phyloP scores from a whole-genome alignment of 495 filamentous ascomycete genomes.

The Clavariopsis aquatica region DNA sequence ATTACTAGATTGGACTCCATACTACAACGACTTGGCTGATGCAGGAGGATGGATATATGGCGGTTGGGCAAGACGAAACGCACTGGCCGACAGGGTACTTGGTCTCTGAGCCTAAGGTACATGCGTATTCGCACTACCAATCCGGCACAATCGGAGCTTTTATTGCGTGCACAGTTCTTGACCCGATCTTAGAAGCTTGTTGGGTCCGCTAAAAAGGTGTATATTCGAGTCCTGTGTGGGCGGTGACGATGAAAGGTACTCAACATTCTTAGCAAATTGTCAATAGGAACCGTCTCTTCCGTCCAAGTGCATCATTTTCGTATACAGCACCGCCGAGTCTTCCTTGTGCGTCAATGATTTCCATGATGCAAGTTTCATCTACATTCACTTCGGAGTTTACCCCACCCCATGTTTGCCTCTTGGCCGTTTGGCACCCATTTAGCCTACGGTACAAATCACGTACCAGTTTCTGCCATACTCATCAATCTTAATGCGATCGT shows the following conservation, averaged over 20 bases:
- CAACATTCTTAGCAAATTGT: too few relatives aligned
- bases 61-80: slow-evolving; percentile 29
- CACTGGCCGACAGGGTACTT: slow-evolving; percentile 20
- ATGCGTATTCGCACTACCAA: slow-evolving; percentile 1
- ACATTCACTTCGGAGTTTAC: slow-evolving; percentile 17
- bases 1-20: slow-evolving; percentile 29
- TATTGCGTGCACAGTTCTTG: slow-evolving; percentile 8
- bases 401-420: slow-evolving; percentile 6
- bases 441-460: neutral
- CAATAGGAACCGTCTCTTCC: too few relatives aligned
- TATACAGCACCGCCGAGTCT: too few relatives aligned
- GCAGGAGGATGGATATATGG: slow-evolving; percentile 35
- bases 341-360: neutral
- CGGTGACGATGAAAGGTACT: too few relatives aligned
- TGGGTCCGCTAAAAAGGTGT: too few relatives aligned
- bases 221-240: too few relatives aligned
- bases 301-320: too few relatives aligned
- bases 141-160: slow-evolving; percentile 9
- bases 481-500: slow-evolving; percentile 11
- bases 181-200: too few relatives aligned
- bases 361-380: slow-evolving; percentile 19
- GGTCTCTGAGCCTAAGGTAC: neutral
- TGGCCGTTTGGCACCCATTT: neutral
- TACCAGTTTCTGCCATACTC: slow-evolving; percentile 5
- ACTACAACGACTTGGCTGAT: slow-evolving; percentile 34